These are phyloP conservation scores for Linum usitatissimum DNA, from an alignment of 345 rosid genomes.

Conservation along the genomic window DNA sequence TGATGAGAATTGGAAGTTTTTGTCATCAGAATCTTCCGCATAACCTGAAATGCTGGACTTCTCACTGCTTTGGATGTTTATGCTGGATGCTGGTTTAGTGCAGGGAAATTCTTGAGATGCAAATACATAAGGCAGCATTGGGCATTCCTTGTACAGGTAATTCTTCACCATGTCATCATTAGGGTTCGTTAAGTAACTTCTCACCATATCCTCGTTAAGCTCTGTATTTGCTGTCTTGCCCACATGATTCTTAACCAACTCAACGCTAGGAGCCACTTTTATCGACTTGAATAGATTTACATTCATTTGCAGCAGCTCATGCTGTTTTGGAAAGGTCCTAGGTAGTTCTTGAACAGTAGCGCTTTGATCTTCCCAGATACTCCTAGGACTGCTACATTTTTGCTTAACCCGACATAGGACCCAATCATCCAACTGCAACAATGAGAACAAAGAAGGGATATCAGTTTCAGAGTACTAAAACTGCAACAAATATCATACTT, in stretches of 20 bases:
- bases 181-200: constrained; percentile 4
- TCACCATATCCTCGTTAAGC: not conserved
- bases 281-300: not conserved
- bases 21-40: constrained; percentile 1
- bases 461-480: not conserved
- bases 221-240: not conserved
- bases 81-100: constrained; percentile 15
- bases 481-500: not conserved
- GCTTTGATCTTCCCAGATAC: constrained; percentile 20
- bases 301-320: constrained; percentile 13
- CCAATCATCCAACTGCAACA: constrained; percentile 23
- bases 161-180: constrained; percentile 13
- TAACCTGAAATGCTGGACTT: constrained; percentile 12
- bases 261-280: not conserved
- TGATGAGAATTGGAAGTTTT: constrained; percentile 10
- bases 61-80: constrained; percentile 19
- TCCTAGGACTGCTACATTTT: constrained; percentile 12
- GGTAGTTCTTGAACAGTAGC: constrained; percentile 13
- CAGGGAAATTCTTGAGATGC: constrained; percentile 25
- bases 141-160: constrained; percentile 23
- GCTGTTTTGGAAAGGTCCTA: constrained; percentile 9
- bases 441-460: not conserved
- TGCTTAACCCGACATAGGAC: constrained; percentile 19
- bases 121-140: constrained; percentile 30
- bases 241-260: not conserved